Evolutionary conservation across 768 basidiomycete species (phyloP).

Genomic region (Scleroderma citrinum): DNA sequence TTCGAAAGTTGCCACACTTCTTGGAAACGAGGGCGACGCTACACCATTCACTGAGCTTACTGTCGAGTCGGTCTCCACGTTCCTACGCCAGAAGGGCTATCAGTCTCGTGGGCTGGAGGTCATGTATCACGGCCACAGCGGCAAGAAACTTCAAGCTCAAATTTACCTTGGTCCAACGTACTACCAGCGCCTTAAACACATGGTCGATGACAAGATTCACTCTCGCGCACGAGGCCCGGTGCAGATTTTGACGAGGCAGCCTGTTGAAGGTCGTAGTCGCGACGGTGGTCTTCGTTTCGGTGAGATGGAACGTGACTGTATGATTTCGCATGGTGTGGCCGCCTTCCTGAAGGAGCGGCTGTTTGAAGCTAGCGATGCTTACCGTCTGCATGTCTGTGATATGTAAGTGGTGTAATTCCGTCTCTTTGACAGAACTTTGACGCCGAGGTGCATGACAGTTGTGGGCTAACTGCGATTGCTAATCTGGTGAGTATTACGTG

Average conservation of each 20-base stretch:
- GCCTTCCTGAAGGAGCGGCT: constrained; percentile 96
- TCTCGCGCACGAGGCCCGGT: constrained; percentile 96
- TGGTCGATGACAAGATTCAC: constrained; percentile 99
- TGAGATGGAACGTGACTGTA: constrained; percentile 99
- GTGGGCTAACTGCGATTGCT: constrained; percentile 94
- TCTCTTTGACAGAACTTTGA: neutral
- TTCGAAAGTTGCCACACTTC: constrained; percentile 92
- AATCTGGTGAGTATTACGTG: constrained; percentile 63
- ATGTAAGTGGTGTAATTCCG: constrained; percentile 56
- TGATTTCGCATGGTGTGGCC: constrained; percentile 99
- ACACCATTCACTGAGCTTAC: constrained; percentile 98
- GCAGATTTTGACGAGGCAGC: constrained; percentile 95
- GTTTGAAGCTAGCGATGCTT: constrained; percentile 90
- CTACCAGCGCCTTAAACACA: constrained; percentile 98
- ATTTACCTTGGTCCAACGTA: constrained; percentile 98
- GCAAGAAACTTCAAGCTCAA: constrained; percentile 96
- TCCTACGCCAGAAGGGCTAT: constrained; percentile 85
- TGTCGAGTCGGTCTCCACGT: constrained; percentile 94
- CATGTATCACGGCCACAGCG: constrained; percentile 99
- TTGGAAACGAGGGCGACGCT: constrained; percentile 96
- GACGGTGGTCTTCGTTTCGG: constrained; percentile 99
- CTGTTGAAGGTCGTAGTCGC: constrained; percentile 96
- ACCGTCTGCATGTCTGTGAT: constrained; percentile 93
- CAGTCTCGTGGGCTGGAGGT: constrained; percentile 96
- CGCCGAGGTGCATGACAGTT: constrained; percentile 40